Conservation (phyloP, 176 grass and related monocot species). For the Metroxylon sagu region DNA sequence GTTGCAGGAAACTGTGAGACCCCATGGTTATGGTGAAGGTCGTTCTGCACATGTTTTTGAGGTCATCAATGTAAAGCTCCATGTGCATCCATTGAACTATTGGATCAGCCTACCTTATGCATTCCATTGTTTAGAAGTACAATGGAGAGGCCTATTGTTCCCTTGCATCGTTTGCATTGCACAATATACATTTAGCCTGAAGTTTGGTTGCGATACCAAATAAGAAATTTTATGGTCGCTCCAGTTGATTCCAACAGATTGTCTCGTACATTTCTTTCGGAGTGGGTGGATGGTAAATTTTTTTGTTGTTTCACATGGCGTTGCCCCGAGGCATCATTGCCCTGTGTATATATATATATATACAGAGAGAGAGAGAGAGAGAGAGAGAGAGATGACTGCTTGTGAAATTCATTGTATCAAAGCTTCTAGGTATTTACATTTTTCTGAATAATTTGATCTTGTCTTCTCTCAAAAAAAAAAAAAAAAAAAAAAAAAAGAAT, state of each 20-base stretch:
- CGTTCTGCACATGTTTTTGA: slow-evolving; percentile 6
- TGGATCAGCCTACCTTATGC: slow-evolving; percentile 13
- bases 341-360: no score
- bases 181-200: background rate
- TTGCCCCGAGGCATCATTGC: background rate
- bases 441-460: no score
- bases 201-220: background rate
- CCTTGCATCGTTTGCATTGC: background rate
- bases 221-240: background rate
- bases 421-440: no score
- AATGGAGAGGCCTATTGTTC: slow-evolving; percentile 2
- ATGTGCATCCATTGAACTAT: slow-evolving; percentile 8
- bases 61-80: slow-evolving; percentile 28
- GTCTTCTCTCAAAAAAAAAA: no score
- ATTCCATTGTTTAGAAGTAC: slow-evolving; percentile 29
- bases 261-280: background rate
- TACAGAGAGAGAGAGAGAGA: no score
- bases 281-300: background rate
- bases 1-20: slow-evolving; percentile 14
- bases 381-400: no score
- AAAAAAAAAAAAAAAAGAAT: no score
- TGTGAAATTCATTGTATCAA: no score
- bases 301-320: background rate
- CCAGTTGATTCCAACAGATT: background rate
- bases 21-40: background rate